phyloP scores from a whole-genome alignment of 75 land plant genomes.

The Chamaecyparis obtusa region DNA sequence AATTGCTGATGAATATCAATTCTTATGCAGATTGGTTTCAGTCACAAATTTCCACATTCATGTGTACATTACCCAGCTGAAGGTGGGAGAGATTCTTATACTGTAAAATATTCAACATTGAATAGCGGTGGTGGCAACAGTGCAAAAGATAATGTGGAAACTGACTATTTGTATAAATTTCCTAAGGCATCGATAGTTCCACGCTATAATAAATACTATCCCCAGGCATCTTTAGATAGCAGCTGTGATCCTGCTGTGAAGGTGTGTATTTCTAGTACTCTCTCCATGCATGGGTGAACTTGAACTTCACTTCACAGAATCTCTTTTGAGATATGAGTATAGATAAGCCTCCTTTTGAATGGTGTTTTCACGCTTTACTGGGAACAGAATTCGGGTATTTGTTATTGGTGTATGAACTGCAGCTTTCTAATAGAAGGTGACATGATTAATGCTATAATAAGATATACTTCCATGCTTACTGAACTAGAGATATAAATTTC shows the following conservation, averaged over 20 bases:
- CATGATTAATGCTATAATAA: background rate
- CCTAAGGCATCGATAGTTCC: slow-evolving; percentile 8
- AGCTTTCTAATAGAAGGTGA: background rate
- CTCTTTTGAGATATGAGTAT: background rate
- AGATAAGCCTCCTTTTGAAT: background rate
- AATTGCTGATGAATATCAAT: background rate
- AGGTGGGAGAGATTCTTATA: slow-evolving; percentile 11
- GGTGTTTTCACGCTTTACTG: background rate
- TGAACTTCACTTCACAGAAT: background rate
- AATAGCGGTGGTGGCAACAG: background rate
- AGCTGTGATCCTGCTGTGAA: background rate
- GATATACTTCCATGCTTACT: background rate
- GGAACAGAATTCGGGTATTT: background rate
- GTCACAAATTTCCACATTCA: slow-evolving; percentile 1
- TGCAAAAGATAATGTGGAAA: background rate
- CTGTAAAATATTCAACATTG: background rate
- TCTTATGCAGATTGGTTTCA: slow-evolving; percentile 2
- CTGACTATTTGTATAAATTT: background rate
- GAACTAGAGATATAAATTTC: background rate
- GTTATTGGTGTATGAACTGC: background rate
- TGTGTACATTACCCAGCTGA: slow-evolving; percentile 11
- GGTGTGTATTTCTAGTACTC: background rate
- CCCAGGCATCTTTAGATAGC: background rate
- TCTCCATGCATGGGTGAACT: background rate
- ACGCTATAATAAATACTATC: slow-evolving; percentile 12